Evolutionary conservation across 257 asterid species (phyloP).

Genomic region (Perilla frutescens): DNA sequence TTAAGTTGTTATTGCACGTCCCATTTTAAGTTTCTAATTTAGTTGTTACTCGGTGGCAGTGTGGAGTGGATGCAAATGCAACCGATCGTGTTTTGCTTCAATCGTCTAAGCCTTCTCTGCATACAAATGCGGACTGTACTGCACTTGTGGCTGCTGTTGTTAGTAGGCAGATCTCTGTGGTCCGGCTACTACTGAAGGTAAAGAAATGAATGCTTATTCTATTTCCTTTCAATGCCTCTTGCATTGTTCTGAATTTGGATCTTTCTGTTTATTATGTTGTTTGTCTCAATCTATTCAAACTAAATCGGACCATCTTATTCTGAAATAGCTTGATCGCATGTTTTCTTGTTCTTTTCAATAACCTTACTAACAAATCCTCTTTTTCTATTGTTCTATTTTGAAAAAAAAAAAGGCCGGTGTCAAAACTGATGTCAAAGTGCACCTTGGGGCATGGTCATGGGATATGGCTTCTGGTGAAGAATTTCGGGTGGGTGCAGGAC

Average conservation of each 20-base stretch:
- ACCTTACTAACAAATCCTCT: slow-evolving; percentile 19
- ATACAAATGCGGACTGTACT: slow-evolving; percentile 68
- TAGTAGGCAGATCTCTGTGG: slow-evolving; percentile 72
- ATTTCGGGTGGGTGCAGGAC: slow-evolving; percentile 80
- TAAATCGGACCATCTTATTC: not conserved
- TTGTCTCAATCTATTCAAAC: slow-evolving; percentile 8
- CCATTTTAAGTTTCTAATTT: slow-evolving; percentile 26
- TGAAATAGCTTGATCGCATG: not conserved
- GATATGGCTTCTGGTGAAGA: slow-evolving; percentile 84
- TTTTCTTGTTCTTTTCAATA: slow-evolving; percentile 3
- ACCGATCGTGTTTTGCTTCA: slow-evolving; percentile 72
- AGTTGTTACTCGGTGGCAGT: slow-evolving; percentile 50
- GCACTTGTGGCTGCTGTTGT: slow-evolving; percentile 84
- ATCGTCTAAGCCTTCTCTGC: slow-evolving; percentile 74
- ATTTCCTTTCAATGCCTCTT: not conserved
- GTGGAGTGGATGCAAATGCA: slow-evolving; percentile 72
- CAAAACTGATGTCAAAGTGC: slow-evolving; percentile 61
- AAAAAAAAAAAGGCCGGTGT: slow-evolving; percentile 57
- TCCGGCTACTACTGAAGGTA: slow-evolving; percentile 70
- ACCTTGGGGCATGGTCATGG: slow-evolving; percentile 91
- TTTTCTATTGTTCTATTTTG: not conserved
- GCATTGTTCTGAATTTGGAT: slow-evolving; percentile 5
- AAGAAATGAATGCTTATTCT: slow-evolving; percentile 20
- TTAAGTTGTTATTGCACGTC: not conserved
- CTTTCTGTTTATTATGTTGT: not conserved